Base-by-base conservation (phyloP, 1,139 yeast species). In the Debaryomyces singareniensis region DNA sequence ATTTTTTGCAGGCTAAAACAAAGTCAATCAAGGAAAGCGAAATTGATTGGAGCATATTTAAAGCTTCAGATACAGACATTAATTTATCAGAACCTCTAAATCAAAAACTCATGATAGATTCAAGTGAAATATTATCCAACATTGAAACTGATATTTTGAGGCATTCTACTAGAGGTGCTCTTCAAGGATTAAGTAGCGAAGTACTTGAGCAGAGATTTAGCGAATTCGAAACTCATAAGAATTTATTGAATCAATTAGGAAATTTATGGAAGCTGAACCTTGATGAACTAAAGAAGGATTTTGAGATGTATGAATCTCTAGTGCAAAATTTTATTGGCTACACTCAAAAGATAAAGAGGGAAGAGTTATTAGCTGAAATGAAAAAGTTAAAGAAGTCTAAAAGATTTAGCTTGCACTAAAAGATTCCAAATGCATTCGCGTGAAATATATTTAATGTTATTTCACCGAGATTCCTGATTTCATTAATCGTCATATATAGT, bases 281-380 rank as follows among this genome's bases (percentile, higher is more conserved):
- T 32, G 46, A 51, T 29, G 68, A 58, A 20, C 59, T 68, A 10
- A 58, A 59, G 35, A 65, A 63, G 31, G 80, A 78, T 44, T 73
- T 75, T 41, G 75, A 72, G 31, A 74, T 80, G 10, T 78, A 76
- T 45, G 87, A 80, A 45, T 64, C 75, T 4, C 85, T 80, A 38
- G 82, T 80, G 22, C 86, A 79, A 49, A 77, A 76, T 39, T 58
- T 78, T 39, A 78, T 79, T 22, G 89, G 83, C 13, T 78, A 79
- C 49, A 77, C 82, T 20, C 87, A 80, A 44, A 67, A 68, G 40
- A 42, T 71, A 25, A 61, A 68, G 39, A 52, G 78, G 33, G 71
- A 71, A 29, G 76, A 72, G 44, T 54, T 70, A 15, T 45, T 68
- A 30, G 66, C 53, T 32, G 55, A 55, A 35, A 47, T 65, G 40